Evolutionary conservation across 83 land plant species (phyloP), one percentile per base, ranked within the genome.

Genomic region (Diphasiastrum complanatum): DNA sequence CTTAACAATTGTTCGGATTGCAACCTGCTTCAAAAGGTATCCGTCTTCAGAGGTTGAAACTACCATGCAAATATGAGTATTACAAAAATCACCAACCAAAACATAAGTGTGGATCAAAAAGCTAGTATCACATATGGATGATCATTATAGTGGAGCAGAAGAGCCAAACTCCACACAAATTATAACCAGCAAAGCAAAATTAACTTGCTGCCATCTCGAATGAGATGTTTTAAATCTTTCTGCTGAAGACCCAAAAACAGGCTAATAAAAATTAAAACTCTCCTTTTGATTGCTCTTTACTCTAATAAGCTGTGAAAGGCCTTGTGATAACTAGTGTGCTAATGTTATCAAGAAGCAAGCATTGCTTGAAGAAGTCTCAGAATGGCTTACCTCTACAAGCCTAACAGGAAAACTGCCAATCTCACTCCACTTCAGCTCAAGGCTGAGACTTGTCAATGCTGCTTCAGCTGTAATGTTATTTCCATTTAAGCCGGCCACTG

Each of bases 361-460:
- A 40, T 12, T n/a, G n/a, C n/a, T n/a, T n/a, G 0, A 50, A 2
- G 1, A 16, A n/a, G 1, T 23, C 36, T 34, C 28, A 16, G 10
- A 11, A 2, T 53, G 27, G 23, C 11, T 22, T 57, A 85, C 87
- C 85, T 89, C 71, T 43, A 89, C 61, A n/a, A 85, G 60, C 40
- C 41, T 25, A 65, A 89, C 65, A 34, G 78, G 81, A 12, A 89
- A 71, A 36, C 74, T 60, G 8, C 91, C 91, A 43, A 85, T 65
- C 14, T 74, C 67, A 51, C 96, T 85, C 96, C 96, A 85, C 51
- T 80, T 79, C 60, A 83, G 75, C 10, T 63, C 47, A 37, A 78
- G 50, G 27, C 57, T 51, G 46, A 89, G 72, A 33, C 76, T 75
- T 2, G 67, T 47, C 22, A 89, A 45, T 30, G 51, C 63, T 43